Conservation (phyloP, 1,139 yeast genomes). For the Kodamaea alishanica region DNA sequence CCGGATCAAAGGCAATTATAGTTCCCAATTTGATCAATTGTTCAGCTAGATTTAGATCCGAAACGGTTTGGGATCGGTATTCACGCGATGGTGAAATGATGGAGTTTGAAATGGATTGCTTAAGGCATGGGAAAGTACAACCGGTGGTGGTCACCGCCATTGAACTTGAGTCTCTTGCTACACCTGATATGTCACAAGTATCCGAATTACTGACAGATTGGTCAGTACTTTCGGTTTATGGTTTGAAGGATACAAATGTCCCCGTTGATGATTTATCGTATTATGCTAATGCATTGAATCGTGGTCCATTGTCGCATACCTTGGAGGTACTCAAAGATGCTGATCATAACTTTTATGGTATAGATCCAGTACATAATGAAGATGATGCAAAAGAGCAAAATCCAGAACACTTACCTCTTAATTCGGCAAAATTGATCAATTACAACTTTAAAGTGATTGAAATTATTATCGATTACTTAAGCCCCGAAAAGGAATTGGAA, state of each 20-base stretch:
- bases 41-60: slow-evolving; percentile 55
- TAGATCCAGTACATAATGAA: slow-evolving; percentile 23
- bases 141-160: slow-evolving; percentile 38
- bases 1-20: slow-evolving; percentile 27
- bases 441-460: slow-evolving; percentile 57
- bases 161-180: slow-evolving; percentile 56
- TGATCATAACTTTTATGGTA: slow-evolving; percentile 77
- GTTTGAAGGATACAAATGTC: slow-evolving; percentile 61
- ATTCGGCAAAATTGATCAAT: slow-evolving; percentile 44
- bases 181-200: slow-evolving; percentile 45
- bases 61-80: slow-evolving; percentile 37
- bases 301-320: slow-evolving; percentile 50
- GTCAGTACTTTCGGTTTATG: slow-evolving; percentile 67
- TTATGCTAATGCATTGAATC: slow-evolving; percentile 54
- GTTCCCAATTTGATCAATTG: slow-evolving; percentile 71
- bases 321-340: slow-evolving; percentile 62
- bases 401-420: slow-evolving; percentile 42
- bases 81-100: slow-evolving; percentile 15
- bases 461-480: slow-evolving; percentile 49
- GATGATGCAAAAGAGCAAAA: slow-evolving; percentile 27
- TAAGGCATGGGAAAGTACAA: slow-evolving; percentile 49
- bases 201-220: slow-evolving; percentile 43
- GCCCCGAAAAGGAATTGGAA: slow-evolving; percentile 45
- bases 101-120: slow-evolving; percentile 11
- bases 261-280: slow-evolving; percentile 60